These are phyloP conservation scores for Betula pendula DNA, from an alignment of 306 rosid species.

Conservation along the genomic window DNA sequence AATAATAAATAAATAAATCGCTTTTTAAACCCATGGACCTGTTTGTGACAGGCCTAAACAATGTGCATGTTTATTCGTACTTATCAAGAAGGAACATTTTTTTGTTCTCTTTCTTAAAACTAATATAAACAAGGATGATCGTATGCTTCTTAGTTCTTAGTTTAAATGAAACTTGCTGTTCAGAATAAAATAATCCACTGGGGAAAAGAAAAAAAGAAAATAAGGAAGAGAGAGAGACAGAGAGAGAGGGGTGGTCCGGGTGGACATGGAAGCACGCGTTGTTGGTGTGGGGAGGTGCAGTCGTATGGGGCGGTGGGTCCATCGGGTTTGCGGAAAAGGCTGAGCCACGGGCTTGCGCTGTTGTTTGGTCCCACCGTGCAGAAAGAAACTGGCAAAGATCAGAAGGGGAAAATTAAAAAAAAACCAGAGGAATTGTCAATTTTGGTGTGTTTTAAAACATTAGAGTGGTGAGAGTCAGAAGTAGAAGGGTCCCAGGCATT, in stretches of 20 bases:
- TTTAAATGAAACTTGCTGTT: background rate
- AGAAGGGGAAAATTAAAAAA: background rate
- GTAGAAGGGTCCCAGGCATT: too few species aligned
- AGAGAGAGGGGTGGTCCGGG: constrained; percentile 27
- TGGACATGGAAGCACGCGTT: constrained; percentile 83
- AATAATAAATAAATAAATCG: too few species aligned
- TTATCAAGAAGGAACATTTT: background rate
- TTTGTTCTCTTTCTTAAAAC: constrained; percentile 2
- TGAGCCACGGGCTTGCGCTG: constrained; percentile 44
- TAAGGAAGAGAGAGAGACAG: constrained; percentile 2
- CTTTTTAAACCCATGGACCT: too few species aligned
- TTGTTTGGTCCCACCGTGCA: constrained; percentile 50
- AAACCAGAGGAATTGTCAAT: background rate
- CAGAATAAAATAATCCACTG: constrained; percentile 8
- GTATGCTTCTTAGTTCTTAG: constrained; percentile 30
- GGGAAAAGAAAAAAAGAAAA: background rate
- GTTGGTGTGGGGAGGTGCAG: constrained; percentile 80
- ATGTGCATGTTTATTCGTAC: background rate
- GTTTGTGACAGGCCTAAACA: too few species aligned
- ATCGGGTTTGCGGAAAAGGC: constrained; percentile 53
- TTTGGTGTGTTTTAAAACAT: background rate
- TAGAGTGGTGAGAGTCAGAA: too few species aligned
- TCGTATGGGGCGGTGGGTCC: constrained; percentile 91
- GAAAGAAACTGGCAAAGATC: background rate
- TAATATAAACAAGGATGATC: constrained; percentile 15